phyloP scores from a whole-genome alignment of 108 stramenopile genomes.

The Fragilaria radians region DNA sequence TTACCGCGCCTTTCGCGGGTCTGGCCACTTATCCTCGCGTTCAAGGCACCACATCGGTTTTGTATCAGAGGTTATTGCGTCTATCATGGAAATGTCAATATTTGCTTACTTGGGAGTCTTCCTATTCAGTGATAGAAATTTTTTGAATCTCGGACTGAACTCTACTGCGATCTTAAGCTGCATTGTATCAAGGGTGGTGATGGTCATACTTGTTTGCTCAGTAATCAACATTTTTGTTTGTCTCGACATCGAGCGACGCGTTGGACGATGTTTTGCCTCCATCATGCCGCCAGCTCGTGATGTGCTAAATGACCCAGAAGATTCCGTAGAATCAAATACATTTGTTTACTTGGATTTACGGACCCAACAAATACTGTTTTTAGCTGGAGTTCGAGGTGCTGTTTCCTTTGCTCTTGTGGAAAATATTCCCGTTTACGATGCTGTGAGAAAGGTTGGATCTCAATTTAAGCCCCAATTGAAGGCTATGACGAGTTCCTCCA shows the following conservation, averaged over 20 bases:
- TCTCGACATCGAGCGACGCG: constrained; percentile 29
- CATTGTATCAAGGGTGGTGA: constrained; percentile 57
- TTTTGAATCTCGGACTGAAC: constrained; percentile 54
- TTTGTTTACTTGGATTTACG: constrained; percentile 1
- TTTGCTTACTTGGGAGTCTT: constrained; percentile 87
- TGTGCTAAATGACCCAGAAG: not conserved
- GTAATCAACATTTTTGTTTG: constrained; percentile 34
- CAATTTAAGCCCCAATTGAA: constrained; percentile 68
- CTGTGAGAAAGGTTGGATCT: constrained; percentile 57
- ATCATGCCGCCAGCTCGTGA: too few species aligned
- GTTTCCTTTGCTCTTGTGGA: constrained; percentile 83
- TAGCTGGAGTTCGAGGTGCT: constrained; percentile 85
- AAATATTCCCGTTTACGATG: constrained; percentile 77
- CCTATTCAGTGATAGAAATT: constrained; percentile 66
- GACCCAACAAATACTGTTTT: constrained; percentile 68
- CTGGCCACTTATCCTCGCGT: constrained; percentile 41
- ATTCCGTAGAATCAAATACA: not conserved
- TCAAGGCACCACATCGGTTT: constrained; percentile 75
- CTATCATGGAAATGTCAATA: constrained; percentile 73
- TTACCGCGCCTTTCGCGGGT: constrained; percentile 26
- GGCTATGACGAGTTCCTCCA: constrained; percentile 80
- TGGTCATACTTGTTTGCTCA: constrained; percentile 52
- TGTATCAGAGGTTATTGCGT: constrained; percentile 67
- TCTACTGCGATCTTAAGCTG: constrained; percentile 52
- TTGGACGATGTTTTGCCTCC: constrained; percentile 14